These are phyloP conservation scores for Pythium aphanidermatum DNA, from an alignment of 352 stramenopile species.

Conservation along the genomic window DNA sequence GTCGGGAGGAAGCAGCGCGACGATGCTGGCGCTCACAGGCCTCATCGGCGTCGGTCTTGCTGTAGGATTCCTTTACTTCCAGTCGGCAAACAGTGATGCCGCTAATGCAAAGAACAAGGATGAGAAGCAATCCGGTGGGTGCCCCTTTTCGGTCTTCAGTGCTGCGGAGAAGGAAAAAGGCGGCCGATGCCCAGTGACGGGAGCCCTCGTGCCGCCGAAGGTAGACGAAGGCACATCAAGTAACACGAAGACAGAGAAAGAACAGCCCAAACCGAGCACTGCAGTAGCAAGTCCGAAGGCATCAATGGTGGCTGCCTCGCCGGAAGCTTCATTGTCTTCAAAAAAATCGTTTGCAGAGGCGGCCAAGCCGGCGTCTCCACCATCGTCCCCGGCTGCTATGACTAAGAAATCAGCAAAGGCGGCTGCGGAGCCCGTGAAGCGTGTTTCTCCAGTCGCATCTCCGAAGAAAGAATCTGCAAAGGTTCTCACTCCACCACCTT, in stretches of 20 bases:
- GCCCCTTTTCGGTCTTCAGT: slow-evolving; percentile 22
- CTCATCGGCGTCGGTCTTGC: slow-evolving; percentile 54
- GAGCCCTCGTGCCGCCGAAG: slow-evolving; percentile 24
- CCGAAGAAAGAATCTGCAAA: background rate
- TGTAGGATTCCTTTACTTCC: slow-evolving; percentile 55
- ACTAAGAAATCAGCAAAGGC: too few relatives aligned
- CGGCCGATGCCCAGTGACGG: slow-evolving; percentile 35
- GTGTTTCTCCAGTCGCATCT: slow-evolving; percentile 7
- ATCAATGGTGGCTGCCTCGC: background rate
- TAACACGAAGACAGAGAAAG: background rate
- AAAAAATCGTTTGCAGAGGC: background rate
- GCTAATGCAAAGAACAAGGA: slow-evolving; percentile 15
- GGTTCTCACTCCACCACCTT: background rate
- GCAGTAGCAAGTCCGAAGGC: slow-evolving; percentile 3
- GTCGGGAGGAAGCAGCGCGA: slow-evolving; percentile 26
- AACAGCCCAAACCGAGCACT: slow-evolving; percentile 1
- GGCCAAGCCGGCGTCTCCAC: background rate
- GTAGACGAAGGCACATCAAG: background rate
- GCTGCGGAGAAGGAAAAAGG: slow-evolving; percentile 30
- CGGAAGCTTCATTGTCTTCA: background rate
- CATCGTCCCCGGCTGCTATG: background rate
- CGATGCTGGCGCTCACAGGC: slow-evolving; percentile 53
- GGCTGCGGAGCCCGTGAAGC: slow-evolving; percentile 7
- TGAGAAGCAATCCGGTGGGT: slow-evolving; percentile 13
- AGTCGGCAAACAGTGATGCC: slow-evolving; percentile 15